Conservation (phyloP, 768 basidiomycete genomes). For the Boletellus sp. region DNA sequence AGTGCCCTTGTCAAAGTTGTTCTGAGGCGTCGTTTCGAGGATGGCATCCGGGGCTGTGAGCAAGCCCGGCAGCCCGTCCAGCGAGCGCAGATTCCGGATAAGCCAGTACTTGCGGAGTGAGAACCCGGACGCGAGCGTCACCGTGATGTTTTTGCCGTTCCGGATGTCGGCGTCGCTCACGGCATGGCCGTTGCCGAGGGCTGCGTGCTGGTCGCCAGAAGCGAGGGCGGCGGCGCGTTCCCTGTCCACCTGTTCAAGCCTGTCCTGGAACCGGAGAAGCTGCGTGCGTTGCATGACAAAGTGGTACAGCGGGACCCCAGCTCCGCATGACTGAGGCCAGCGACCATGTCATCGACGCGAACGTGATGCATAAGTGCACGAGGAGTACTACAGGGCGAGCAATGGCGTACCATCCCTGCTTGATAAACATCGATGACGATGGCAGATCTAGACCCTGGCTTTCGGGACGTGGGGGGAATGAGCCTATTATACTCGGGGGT, state of each 20-base stretch:
- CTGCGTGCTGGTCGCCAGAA: too few species aligned
- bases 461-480: slow-evolving; percentile 43
- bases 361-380: too few species aligned
- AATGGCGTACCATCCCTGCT: slow-evolving; percentile 38
- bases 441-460: slow-evolving; percentile 55
- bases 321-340: slow-evolving; percentile 69
- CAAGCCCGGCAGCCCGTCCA: slow-evolving; percentile 60
- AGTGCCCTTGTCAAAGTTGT: slow-evolving; percentile 14
- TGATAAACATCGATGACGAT: slow-evolving; percentile 60
- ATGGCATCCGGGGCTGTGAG: slow-evolving; percentile 21
- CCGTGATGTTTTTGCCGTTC: too few species aligned
- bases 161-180: too few species aligned
- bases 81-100: slow-evolving; percentile 43
- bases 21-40: slow-evolving; percentile 4
- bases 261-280: slow-evolving; percentile 20
- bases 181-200: too few species aligned
- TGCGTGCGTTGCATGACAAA: slow-evolving; percentile 54
- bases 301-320: slow-evolving; percentile 56
- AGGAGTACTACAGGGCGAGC: not conserved
- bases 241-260: too few species aligned
- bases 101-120: slow-evolving; percentile 54
- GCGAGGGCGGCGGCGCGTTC: too few species aligned
- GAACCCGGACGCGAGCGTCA: not conserved
- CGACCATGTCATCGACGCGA: not conserved
- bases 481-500: slow-evolving; percentile 55